A percentile compares a stretch with the other conserved stretches of the same genome.
These are phyloP conservation scores for Bromus sterilis DNA, from an alignment of 176 grass and related monocot genomes.

Conservation along the genomic window DNA sequence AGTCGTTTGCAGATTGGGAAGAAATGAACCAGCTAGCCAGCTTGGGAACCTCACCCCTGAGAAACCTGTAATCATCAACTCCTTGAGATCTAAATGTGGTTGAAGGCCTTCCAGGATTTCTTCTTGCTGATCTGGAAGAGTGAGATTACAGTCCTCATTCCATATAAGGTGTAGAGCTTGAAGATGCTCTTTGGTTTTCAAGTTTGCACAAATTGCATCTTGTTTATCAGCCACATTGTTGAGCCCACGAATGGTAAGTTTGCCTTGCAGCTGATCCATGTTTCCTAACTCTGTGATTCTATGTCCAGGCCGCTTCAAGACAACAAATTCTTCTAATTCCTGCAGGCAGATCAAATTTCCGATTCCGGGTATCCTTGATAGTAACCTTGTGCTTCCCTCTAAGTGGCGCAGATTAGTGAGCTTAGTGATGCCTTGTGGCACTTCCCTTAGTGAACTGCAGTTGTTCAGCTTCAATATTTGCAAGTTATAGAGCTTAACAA, in stretches of 20 bases:
- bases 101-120: slow-evolving; percentile 53
- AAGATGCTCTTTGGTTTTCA: slow-evolving; percentile 53
- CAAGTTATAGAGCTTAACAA: slow-evolving; percentile 50
- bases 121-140: slow-evolving; percentile 22
- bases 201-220: slow-evolving; percentile 39
- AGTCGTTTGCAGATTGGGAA: slow-evolving; percentile 44
- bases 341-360: slow-evolving; percentile 59
- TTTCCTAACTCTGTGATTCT: slow-evolving; percentile 50
- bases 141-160: slow-evolving; percentile 20
- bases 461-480: slow-evolving; percentile 45
- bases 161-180: slow-evolving; percentile 46
- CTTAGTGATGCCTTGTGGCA: slow-evolving; percentile 43
- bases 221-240: slow-evolving; percentile 37
- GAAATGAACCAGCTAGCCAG: slow-evolving; percentile 41
- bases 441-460: slow-evolving; percentile 38
- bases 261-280: slow-evolving; percentile 50
- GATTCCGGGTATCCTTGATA: slow-evolving; percentile 34
- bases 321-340: slow-evolving; percentile 56
- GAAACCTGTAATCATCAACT: slow-evolving; percentile 53
- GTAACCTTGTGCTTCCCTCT: slow-evolving; percentile 19
- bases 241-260: slow-evolving; percentile 54
- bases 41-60: slow-evolving; percentile 24
- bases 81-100: slow-evolving; percentile 47
- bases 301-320: slow-evolving; percentile 22
- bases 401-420: slow-evolving; percentile 60